Percentiles rank a stretch among this genome's conserved stretches.
Conservation (phyloP, 495 filamentous ascomycete species). For the Xylaria curta region DNA sequence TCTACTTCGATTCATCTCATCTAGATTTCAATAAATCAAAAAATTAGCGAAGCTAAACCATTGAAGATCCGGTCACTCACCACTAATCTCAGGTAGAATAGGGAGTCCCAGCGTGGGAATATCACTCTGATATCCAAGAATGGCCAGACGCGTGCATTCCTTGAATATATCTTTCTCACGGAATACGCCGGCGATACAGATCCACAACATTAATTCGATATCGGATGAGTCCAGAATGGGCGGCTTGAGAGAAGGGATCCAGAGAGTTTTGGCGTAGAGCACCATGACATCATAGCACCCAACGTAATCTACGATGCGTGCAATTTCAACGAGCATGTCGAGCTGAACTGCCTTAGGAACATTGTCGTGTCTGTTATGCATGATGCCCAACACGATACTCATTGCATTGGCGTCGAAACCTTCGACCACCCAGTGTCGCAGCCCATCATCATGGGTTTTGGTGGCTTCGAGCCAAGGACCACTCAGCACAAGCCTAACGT, state of each 20-base stretch:
- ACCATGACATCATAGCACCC: constrained; percentile 51
- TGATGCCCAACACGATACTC: constrained; percentile 49
- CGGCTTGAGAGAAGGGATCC: constrained; percentile 36
- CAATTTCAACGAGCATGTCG: constrained; percentile 56
- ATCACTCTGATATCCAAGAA: background rate
- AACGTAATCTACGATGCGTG: constrained; percentile 59
- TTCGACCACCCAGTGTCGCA: constrained; percentile 48
- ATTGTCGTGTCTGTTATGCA: constrained; percentile 47
- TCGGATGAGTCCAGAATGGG: background rate
- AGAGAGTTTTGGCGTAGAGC: constrained; percentile 49
- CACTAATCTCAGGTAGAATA: background rate
- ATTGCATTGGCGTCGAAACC: constrained; percentile 37
- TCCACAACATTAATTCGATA: background rate
- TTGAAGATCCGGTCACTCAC: background rate
- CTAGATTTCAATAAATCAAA: too few species aligned
- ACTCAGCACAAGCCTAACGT: constrained; percentile 46
- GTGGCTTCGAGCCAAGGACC: constrained; percentile 46
- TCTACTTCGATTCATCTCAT: too few species aligned
- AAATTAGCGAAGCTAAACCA: too few species aligned
- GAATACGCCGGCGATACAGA: constrained; percentile 5
- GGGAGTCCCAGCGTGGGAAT: background rate
- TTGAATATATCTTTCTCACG: background rate
- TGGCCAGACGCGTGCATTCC: constrained; percentile 3
- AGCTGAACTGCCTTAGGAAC: constrained; percentile 37
- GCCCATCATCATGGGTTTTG: constrained; percentile 44